Conservation (phyloP, 2,329 filamentous ascomycete species). For the Exophiala lecanii-corni region DNA sequence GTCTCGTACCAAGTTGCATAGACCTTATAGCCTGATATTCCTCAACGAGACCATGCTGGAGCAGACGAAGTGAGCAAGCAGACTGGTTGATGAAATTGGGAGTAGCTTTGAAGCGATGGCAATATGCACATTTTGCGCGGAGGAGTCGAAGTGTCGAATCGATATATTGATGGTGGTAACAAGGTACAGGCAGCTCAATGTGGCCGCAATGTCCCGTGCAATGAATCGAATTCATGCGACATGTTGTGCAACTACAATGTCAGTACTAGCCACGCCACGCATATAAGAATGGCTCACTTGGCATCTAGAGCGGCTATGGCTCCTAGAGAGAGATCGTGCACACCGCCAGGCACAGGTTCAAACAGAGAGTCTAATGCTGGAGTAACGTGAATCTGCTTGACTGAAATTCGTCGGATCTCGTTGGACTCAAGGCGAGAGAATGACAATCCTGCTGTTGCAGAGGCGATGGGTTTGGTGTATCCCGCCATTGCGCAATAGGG, state of each 20-base stretch:
- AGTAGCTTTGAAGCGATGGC: constrained; percentile 78
- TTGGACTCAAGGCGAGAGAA: constrained; percentile 78
- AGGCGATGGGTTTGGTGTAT: constrained; percentile 70
- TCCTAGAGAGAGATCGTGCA: constrained; percentile 88
- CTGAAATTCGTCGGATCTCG: constrained; percentile 84
- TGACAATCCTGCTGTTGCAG: constrained; percentile 78
- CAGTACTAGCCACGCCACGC: not conserved
- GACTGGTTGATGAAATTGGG: constrained; percentile 72
- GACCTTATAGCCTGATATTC: constrained; percentile 51
- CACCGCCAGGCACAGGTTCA: constrained; percentile 81
- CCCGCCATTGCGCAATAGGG: constrained; percentile 35
- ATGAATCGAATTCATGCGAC: constrained; percentile 71
- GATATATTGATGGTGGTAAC: constrained; percentile 96
- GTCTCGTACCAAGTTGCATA: constrained; percentile 38
- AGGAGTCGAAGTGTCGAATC: constrained; percentile 84
- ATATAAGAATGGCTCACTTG: constrained; percentile 15
- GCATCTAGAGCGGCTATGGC: constrained; percentile 59
- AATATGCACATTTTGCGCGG: constrained; percentile 84
- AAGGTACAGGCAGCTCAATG: constrained; percentile 86
- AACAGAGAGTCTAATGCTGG: constrained; percentile 90
- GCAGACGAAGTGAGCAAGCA: constrained; percentile 75
- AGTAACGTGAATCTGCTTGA: constrained; percentile 88
- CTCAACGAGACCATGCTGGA: constrained; percentile 76
- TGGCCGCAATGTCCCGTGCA: constrained; percentile 94
- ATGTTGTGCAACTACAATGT: constrained; percentile 73